Conservation (phyloP, 164 flowering plant species). For the Vitis cinerea region DNA sequence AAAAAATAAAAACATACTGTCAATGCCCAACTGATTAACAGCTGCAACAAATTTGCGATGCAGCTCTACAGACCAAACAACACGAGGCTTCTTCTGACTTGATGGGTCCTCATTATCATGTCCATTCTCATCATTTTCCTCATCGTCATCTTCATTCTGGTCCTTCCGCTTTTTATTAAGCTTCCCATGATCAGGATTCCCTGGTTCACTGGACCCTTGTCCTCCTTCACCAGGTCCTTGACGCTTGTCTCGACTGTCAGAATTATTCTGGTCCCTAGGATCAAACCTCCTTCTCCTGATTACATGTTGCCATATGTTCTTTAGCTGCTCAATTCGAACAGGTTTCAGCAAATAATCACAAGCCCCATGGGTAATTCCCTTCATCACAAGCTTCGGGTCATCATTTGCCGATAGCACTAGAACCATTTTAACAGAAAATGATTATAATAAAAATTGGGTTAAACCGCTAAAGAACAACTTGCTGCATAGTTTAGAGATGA, state of each 20-base stretch:
- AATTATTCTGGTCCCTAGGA: constrained; percentile 32
- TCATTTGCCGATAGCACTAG: constrained; percentile 47
- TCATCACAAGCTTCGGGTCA: constrained; percentile 55
- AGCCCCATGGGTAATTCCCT: constrained; percentile 59
- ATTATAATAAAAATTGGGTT: too few relatives aligned
- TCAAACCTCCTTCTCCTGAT: constrained; percentile 45
- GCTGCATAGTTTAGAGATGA: too few relatives aligned
- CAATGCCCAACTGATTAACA: constrained; percentile 82
- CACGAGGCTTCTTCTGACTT: constrained; percentile 81
- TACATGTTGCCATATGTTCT: constrained; percentile 65
- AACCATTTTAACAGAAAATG: background rate
- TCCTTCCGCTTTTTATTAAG: constrained; percentile 63
- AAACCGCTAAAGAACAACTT: too few relatives aligned
- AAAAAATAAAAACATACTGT: constrained; percentile 48
- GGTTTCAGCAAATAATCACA: constrained; percentile 61
- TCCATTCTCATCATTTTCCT: constrained; percentile 52
- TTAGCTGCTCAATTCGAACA: constrained; percentile 48
- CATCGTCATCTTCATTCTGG: constrained; percentile 66
- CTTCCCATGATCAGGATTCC: constrained; percentile 43
- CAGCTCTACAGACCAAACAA: constrained; percentile 86
- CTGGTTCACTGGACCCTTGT: constrained; percentile 17
- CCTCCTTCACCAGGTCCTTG: constrained; percentile 35
- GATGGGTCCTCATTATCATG: constrained; percentile 61
- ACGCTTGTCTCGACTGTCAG: constrained; percentile 27
- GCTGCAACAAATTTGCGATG: constrained; percentile 86